These are phyloP conservation scores for Wickerhamiella spandovensis DNA, from an alignment of 805 yeast genomes.

Conservation along the genomic window DNA sequence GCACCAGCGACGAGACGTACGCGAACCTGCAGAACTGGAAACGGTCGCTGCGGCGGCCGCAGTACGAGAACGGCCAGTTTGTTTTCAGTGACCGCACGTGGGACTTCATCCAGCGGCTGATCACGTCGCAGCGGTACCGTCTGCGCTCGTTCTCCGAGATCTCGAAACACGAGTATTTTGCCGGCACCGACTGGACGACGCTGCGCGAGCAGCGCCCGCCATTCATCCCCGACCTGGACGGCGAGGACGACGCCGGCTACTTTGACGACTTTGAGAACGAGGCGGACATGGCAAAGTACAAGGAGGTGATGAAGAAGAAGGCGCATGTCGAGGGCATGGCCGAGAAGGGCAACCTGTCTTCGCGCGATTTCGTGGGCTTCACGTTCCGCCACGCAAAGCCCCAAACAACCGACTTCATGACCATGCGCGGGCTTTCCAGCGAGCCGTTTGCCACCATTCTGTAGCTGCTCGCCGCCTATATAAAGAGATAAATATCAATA, in stretches of 20 bases:
- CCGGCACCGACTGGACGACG: slow-evolving; percentile 66
- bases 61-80: slow-evolving; percentile 76
- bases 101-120: slow-evolving; percentile 67
- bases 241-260: slow-evolving; percentile 96
- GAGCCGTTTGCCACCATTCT: slow-evolving; percentile 13
- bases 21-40: slow-evolving; percentile 88
- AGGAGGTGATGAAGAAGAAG: slow-evolving; percentile 90
- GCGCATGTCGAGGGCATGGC: slow-evolving; percentile 71
- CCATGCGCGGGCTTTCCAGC: slow-evolving; percentile 11
- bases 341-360: slow-evolving; percentile 44
- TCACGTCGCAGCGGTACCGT: slow-evolving; percentile 67
- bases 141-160: slow-evolving; percentile 71
- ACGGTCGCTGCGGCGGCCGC: slow-evolving; percentile 76
- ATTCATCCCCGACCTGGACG: slow-evolving; percentile 90
- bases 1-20: slow-evolving; percentile 88
- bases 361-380: slow-evolving; percentile 77
- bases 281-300: slow-evolving; percentile 93
- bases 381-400: slow-evolving; percentile 72
- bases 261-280: slow-evolving; percentile 96
- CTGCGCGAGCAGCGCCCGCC: slow-evolving; percentile 74
- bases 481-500: no score
- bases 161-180: slow-evolving; percentile 64
- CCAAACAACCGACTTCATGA: slow-evolving; percentile 7
- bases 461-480: neutral
- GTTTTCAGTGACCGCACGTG: slow-evolving; percentile 95